Evolutionary conservation across 441 rosid genomes (phyloP).

Genomic region (Metrosideros polymorpha): DNA sequence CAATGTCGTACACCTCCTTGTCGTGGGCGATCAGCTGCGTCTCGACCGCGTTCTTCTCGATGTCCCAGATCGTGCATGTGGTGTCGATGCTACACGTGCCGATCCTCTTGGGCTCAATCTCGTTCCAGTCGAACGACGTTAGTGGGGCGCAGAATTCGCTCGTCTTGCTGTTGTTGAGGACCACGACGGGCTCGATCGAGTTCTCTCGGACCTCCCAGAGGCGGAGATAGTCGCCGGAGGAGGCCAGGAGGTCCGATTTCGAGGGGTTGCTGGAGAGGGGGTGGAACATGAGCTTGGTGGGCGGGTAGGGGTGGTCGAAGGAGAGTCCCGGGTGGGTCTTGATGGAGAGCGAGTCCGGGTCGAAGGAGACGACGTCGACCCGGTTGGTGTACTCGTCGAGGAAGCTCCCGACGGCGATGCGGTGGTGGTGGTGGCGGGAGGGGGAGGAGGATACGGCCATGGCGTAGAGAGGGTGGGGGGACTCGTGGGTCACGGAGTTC

Average conservation of each 20-base stretch:
- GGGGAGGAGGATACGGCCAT: constrained; percentile 60
- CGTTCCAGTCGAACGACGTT: constrained; percentile 99
- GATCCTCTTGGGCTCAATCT: constrained; percentile 78
- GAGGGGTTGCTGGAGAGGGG: constrained; percentile 16
- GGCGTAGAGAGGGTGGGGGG: constrained; percentile 75
- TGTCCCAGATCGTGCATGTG: constrained; percentile 92
- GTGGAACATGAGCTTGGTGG: constrained; percentile 84
- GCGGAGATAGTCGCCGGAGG: constrained; percentile 23
- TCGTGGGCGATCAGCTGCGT: constrained; percentile 94
- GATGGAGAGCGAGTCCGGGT: constrained; percentile 52
- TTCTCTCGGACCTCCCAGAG: constrained; percentile 63
- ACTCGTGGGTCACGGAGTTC: constrained; percentile 64
- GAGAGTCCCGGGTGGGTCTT: constrained; percentile 48
- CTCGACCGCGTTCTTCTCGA: constrained; percentile 66
- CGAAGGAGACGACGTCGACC: constrained; percentile 72
- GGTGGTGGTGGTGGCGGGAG: constrained; percentile 23
- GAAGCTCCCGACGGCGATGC: constrained; percentile 84
- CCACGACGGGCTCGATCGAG: constrained; percentile 41
- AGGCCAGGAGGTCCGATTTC: constrained; percentile 38
- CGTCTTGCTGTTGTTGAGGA: constrained; percentile 78
- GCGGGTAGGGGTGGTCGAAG: constrained; percentile 83
- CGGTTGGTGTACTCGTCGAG: constrained; percentile 76
- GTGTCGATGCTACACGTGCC: constrained; percentile 91
- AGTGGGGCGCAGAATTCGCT: constrained; percentile 88
- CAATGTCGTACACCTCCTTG: constrained; percentile 91